A percentile compares a stretch with the other conserved stretches of the same genome.
Evolutionary conservation across 352 stramenopile species (phyloP).

Genomic region (Blastocystis sp.): DNA sequence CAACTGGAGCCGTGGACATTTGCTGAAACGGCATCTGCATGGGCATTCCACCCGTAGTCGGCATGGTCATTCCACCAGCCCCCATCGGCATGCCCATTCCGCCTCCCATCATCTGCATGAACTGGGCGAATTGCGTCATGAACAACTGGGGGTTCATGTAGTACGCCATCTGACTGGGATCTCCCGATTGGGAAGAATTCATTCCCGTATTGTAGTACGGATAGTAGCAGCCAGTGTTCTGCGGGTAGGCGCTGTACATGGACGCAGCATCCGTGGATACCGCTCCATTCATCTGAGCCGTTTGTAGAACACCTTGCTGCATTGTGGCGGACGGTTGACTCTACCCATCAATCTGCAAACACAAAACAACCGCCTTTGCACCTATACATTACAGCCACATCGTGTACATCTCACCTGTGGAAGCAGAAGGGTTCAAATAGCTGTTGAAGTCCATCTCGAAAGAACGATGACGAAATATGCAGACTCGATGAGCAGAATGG

Average conservation of each 20-base stretch:
- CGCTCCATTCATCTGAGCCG: no score
- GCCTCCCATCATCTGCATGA: conserved; percentile 13
- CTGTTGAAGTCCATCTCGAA: conserved; percentile 49
- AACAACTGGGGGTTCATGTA: background rate
- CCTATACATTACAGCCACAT: no score
- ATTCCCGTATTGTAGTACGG: conserved; percentile 4
- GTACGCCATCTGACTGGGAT: background rate
- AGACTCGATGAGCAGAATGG: no score
- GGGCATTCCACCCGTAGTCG: no score
- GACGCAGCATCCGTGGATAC: background rate
- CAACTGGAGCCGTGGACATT: background rate
- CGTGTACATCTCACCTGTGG: no score
- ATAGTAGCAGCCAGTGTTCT: background rate
- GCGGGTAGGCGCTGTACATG: background rate
- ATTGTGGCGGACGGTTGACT: no score
- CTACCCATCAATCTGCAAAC: no score
- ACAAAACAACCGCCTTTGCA: no score
- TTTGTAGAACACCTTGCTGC: no score
- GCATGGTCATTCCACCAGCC: background rate
- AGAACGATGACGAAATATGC: no score
- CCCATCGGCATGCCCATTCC: background rate
- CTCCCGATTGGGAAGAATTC: background rate
- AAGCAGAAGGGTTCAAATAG: conserved; percentile 48
- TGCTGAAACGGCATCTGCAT: background rate
- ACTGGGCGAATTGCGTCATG: conserved; percentile 42